phyloP scores from a whole-genome alignment of 2,329 filamentous ascomycete species.

The Neopestalotiopsis sp. region DNA sequence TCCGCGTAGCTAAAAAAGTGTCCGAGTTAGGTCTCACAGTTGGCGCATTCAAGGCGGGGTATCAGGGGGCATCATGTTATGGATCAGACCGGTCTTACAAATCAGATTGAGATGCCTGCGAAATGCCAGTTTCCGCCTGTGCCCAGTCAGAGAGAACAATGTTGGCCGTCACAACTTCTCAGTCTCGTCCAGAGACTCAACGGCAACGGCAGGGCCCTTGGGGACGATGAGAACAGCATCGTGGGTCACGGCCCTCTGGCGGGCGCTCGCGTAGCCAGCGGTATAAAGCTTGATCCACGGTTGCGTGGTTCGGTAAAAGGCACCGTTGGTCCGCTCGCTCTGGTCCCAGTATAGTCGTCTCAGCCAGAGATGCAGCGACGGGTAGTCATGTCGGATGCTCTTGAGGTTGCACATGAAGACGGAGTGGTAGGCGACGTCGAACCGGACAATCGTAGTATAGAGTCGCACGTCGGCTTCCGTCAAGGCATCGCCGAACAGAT shows the following conservation, averaged over 20 bases:
- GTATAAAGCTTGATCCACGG: constrained; percentile 50
- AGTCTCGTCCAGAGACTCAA: constrained; percentile 29
- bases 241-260: constrained; percentile 32
- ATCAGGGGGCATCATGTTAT: background rate
- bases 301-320: constrained; percentile 71
- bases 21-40: background rate
- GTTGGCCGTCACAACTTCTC: constrained; percentile 25
- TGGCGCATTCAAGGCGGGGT: background rate
- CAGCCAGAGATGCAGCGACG: constrained; percentile 71
- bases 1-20: background rate
- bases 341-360: constrained; percentile 73
- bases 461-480: constrained; percentile 74
- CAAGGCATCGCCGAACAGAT: constrained; percentile 63
- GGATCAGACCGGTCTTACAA: background rate
- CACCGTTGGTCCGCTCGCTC: constrained; percentile 47
- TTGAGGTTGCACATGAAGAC: constrained; percentile 69
- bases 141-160: background rate
- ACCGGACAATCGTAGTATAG: constrained; percentile 69
- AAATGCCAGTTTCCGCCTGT: too few species aligned
- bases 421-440: constrained; percentile 72
- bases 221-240: constrained; percentile 36
- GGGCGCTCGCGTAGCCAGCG: constrained; percentile 32
- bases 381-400: constrained; percentile 68
- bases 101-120: background rate
- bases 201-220: constrained; percentile 29